Conservation (phyloP, 1,284 basidiomycete genomes). For the Sutorius eximius region DNA sequence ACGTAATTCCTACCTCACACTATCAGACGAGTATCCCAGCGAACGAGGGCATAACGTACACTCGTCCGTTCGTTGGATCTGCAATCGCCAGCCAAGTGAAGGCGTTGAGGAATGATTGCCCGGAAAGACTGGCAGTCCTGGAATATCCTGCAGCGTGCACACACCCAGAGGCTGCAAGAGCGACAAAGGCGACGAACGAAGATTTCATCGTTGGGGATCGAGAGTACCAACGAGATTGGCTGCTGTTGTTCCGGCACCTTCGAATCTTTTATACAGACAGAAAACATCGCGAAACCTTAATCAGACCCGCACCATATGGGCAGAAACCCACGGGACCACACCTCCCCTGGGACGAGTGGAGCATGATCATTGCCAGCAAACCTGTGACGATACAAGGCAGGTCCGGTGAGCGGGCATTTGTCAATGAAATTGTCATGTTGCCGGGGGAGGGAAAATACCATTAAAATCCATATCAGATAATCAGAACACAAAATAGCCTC, state of each 20-base stretch:
- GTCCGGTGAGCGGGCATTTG: not conserved
- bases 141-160: constrained; percentile 36
- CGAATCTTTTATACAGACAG: constrained; percentile 15
- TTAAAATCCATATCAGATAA: not conserved
- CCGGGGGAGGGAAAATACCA: not conserved
- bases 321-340: not conserved
- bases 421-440: not conserved
- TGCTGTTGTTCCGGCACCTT: not conserved
- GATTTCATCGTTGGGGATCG: constrained; percentile 8
- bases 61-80: constrained; percentile 50
- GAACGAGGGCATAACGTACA: constrained; percentile 32
- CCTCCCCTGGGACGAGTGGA: not conserved
- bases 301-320: not conserved
- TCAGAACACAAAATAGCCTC: not conserved
- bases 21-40: not conserved
- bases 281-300: not conserved
- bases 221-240: not conserved
- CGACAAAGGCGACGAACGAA: constrained; percentile 9
- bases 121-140: constrained; percentile 39
- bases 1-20: constrained; percentile 49
- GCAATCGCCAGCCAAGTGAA: constrained; percentile 45
- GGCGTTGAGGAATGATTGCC: constrained; percentile 40
- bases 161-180: constrained; percentile 5
- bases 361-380: constrained; percentile 9
- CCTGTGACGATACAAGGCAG: not conserved